Evolutionary conservation across 2,329 filamentous ascomycete species (phyloP), one percentile per base, ranked within the genome.

Genomic region (Fonsecaea monophora): DNA sequence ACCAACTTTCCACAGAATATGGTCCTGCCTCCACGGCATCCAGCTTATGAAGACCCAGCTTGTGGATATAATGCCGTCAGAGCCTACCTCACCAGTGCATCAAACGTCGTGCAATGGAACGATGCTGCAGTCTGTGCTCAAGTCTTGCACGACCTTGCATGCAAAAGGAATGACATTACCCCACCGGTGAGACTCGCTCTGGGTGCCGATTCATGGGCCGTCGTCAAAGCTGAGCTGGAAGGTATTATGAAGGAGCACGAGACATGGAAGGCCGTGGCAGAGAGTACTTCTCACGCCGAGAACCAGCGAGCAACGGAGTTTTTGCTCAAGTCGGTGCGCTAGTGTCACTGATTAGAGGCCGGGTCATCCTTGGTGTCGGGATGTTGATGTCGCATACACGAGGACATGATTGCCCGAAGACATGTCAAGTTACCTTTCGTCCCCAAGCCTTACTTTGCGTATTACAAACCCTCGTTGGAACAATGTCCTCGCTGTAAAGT

Each of bases 221-320:
- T 32, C 21, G 54, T 58, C 40, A 50, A 64, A 40, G 40, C 38
- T 15, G 53, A 64, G 32, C 42, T 64, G 15, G 54, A 64, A 25
- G 32, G 53, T 12, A 57, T 58, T 12, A 58, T 42, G 38, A 57
- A 53, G n/a, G 61, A 58, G 61, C 54, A 57, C 42, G 61, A 64
- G 32, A 40, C 30, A 9, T 64, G 61, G 53, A 50, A 58, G 54
- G n/a, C 38, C 37, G 54, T 58, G n/a, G 61, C 61, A 10, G 61
- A 58, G 37, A 57, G 42, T 34, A 62, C 38, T 18, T 62, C 60
- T 13, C 50, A 56, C n/a, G 37, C 50, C 21, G 50, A 48, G 53
- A 62, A 57, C 25, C 30, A 18, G 12, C 37, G 57, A 15, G 61
- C 38, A 15, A 53, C 35, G 21, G 61, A 64, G n/a, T 48, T 56